A percentile compares a stretch with the other conserved stretches of the same genome.
Evolutionary conservation across 345 rosid species (phyloP).

Genomic region (Anacardium occidentale): DNA sequence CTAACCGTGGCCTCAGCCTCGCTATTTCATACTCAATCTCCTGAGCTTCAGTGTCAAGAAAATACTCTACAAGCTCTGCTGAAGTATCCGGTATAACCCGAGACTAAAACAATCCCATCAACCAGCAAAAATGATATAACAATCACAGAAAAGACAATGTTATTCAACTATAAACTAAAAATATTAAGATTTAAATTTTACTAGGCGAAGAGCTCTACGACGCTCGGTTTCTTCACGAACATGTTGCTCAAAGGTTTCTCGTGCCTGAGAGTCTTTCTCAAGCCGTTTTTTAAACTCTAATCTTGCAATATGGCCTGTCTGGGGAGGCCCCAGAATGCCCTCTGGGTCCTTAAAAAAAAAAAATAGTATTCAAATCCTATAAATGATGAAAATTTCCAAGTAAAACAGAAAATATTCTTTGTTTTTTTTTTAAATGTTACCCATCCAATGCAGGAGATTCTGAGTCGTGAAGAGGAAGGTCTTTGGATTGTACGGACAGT

Average conservation of each 20-base stretch:
- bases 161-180: neutral
- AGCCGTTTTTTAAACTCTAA: slow-evolving; percentile 65
- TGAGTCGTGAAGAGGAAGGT: slow-evolving; percentile 19
- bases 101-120: slow-evolving; percentile 46
- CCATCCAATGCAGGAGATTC: slow-evolving; percentile 66
- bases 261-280: slow-evolving; percentile 76
- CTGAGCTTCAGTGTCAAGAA: slow-evolving; percentile 92
- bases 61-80: slow-evolving; percentile 70
- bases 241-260: slow-evolving; percentile 73
- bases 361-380: neutral
- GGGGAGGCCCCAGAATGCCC: slow-evolving; percentile 64
- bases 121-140: neutral
- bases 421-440: slow-evolving; percentile 29
- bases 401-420: neutral
- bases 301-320: slow-evolving; percentile 77
- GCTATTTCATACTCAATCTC: slow-evolving; percentile 86
- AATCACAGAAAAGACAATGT: neutral
- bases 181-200: slow-evolving; percentile 22
- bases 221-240: slow-evolving; percentile 77
- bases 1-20: slow-evolving; percentile 68
- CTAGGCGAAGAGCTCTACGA: slow-evolving; percentile 72
- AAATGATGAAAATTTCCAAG: neutral
- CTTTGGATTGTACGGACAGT: slow-evolving; percentile 31
- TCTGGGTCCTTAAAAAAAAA: slow-evolving; percentile 80
- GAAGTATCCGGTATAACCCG: slow-evolving; percentile 68